phyloP scores from a whole-genome alignment of 805 yeast species.

The Kodamaea jinghongensis region DNA sequence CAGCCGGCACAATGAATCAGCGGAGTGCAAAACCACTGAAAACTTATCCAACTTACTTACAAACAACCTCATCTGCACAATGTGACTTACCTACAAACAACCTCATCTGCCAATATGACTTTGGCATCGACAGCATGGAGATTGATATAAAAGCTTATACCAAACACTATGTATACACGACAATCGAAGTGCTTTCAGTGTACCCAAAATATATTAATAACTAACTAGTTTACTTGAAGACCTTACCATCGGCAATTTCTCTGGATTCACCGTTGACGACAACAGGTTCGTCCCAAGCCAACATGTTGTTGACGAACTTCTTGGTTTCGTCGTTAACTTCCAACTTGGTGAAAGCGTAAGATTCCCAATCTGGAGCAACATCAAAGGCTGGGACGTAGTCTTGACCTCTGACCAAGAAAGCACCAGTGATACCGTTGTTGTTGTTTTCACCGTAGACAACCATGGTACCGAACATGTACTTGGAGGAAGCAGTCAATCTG shows the following conservation, averaged over 20 bases:
- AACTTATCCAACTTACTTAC: too few species aligned
- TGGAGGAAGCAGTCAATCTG: conserved; percentile 89
- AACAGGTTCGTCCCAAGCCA: conserved; percentile 98
- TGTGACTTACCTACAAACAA: too few species aligned
- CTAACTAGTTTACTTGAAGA: conserved; percentile 67
- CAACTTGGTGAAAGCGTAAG: conserved; percentile 78
- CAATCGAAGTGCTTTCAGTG: neutral
- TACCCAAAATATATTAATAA: neutral
- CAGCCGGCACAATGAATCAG: too few species aligned
- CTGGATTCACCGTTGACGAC: conserved; percentile 70
- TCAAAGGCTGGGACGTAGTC: conserved; percentile 88
- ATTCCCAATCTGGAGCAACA: conserved; percentile 99
- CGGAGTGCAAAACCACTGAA: too few species aligned
- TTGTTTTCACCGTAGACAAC: conserved; percentile 99
- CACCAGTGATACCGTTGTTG: conserved; percentile 96
- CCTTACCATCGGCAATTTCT: conserved; percentile 97
- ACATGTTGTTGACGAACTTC: conserved; percentile 82
- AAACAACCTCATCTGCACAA: too few species aligned
- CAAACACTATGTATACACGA: too few species aligned
- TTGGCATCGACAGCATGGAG: too few species aligned
- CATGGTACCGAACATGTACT: conserved; percentile 88
- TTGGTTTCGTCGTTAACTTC: conserved; percentile 78
- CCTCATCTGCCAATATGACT: neutral
- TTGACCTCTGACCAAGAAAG: conserved; percentile 93
- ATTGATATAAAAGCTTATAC: too few species aligned